Evolutionary conservation across 2,329 filamentous ascomycete genomes (phyloP).

Genomic region (Epichloe aotearoae): DNA sequence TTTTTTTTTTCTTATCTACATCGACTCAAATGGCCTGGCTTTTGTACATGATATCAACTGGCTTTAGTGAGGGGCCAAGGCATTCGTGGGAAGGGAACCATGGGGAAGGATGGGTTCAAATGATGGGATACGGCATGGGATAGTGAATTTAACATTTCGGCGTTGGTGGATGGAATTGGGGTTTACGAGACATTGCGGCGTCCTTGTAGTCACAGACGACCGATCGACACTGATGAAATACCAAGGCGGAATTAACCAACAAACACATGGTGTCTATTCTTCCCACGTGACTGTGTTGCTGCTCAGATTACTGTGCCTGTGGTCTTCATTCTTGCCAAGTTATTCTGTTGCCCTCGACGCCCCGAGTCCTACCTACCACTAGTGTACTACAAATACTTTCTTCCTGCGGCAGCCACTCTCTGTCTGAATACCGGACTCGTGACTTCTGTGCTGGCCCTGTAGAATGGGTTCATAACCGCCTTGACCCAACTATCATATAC

Average conservation of each 20-base stretch:
- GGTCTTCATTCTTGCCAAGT: background rate
- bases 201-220: conserved; percentile 18
- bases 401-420: conserved; percentile 73
- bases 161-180: conserved; percentile 4
- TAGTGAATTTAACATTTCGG: conserved; percentile 7
- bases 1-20: background rate
- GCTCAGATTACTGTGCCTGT: background rate
- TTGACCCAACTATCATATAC: conserved; percentile 97
- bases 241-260: background rate
- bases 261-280: background rate
- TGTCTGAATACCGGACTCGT: conserved; percentile 74
- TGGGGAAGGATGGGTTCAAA: conserved; percentile 4
- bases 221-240: conserved; percentile 14
- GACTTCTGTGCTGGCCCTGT: conserved; percentile 71
- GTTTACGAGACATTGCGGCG: conserved; percentile 15
- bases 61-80: background rate
- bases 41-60: conserved; percentile 4
- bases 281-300: conserved; percentile 12
- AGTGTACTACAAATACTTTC: conserved; percentile 62
- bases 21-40: background rate
- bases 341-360: background rate
- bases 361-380: background rate
- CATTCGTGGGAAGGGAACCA: background rate
- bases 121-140: conserved; percentile 16
- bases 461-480: conserved; percentile 95